Percentiles rank a stretch among this genome's conserved stretches.
These are phyloP conservation scores for Hypoxylon sp. DNA, from an alignment of 2,329 filamentous ascomycete species.

Conservation along the genomic window DNA sequence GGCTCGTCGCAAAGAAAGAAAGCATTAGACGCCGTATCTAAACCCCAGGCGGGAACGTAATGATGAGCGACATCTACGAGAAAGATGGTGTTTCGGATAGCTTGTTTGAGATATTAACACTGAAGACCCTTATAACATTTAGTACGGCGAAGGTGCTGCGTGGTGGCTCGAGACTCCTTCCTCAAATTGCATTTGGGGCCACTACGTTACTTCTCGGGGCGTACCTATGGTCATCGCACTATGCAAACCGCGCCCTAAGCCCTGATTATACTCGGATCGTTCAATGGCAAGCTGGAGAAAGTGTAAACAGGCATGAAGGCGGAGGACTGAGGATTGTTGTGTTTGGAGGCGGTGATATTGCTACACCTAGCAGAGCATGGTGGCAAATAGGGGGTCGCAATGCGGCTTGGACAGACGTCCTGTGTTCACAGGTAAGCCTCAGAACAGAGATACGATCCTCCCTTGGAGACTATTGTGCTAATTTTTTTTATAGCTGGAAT, in stretches of 20 bases:
- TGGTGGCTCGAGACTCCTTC: conserved; percentile 39
- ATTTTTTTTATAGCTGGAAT: conserved; percentile 57
- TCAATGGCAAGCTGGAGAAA: conserved; percentile 21
- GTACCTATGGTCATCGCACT: conserved; percentile 35
- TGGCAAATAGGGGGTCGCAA: conserved; percentile 34
- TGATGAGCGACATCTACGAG: conserved; percentile 16
- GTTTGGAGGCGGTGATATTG: conserved; percentile 64
- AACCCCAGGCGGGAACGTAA: neutral
- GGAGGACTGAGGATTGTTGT: conserved; percentile 63
- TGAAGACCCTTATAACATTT: conserved; percentile 34
- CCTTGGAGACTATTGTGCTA: conserved; percentile 13
- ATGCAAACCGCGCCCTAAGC: conserved; percentile 14
- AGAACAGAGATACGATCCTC: neutral
- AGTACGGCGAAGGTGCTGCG: conserved; percentile 38
- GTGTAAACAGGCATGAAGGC: conserved; percentile 19
- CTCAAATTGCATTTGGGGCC: conserved; percentile 38
- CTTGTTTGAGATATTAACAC: conserved; percentile 25
- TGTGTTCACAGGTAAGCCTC: conserved; percentile 61
- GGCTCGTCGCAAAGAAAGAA: neutral
- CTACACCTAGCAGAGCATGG: conserved; percentile 53
- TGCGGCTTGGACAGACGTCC: conserved; percentile 60
- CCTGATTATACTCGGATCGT: conserved; percentile 25
- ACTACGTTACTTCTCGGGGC: conserved; percentile 39
- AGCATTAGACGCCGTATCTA: neutral
- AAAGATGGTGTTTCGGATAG: conserved; percentile 9